These are phyloP conservation scores for Paramecium biaurelia DNA, from an alignment of 73 alveolate genomes.

Conservation along the genomic window DNA sequence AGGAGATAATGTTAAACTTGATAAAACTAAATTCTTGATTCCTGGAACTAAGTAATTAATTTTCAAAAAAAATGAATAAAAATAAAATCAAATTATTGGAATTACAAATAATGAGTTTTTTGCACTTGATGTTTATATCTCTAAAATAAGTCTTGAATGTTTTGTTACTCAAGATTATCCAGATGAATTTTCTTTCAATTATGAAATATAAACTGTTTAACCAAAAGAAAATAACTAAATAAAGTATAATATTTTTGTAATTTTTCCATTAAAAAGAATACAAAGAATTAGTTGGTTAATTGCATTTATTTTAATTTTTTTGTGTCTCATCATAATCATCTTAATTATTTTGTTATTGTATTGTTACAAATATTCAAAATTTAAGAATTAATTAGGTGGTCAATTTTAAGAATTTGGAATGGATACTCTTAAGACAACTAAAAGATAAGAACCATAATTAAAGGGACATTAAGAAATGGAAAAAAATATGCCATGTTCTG, in stretches of 20 bases:
- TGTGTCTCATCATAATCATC: background rate
- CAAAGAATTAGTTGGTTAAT: background rate
- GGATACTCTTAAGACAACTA: background rate
- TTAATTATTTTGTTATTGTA: background rate
- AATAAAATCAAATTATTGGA: background rate
- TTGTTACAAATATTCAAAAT: background rate
- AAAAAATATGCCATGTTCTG: background rate
- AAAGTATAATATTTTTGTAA: background rate
- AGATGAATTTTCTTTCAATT: background rate
- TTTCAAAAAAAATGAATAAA: background rate
- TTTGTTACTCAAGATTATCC: background rate
- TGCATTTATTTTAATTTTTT: background rate
- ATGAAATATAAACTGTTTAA: background rate
- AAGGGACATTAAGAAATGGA: background rate
- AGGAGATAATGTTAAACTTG: background rate
- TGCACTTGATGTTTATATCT: background rate
- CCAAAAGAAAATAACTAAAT: background rate
- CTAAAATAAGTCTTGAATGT: background rate
- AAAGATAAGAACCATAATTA: background rate
- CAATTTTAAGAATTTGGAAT: background rate
- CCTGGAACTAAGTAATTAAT: background rate
- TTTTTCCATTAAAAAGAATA: background rate
- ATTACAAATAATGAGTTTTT: background rate
- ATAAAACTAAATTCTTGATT: background rate
- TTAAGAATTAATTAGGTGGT: background rate